Evolutionary conservation across 148 eudicot species (phyloP).

Genomic region (Salicornia ramosissima): DNA sequence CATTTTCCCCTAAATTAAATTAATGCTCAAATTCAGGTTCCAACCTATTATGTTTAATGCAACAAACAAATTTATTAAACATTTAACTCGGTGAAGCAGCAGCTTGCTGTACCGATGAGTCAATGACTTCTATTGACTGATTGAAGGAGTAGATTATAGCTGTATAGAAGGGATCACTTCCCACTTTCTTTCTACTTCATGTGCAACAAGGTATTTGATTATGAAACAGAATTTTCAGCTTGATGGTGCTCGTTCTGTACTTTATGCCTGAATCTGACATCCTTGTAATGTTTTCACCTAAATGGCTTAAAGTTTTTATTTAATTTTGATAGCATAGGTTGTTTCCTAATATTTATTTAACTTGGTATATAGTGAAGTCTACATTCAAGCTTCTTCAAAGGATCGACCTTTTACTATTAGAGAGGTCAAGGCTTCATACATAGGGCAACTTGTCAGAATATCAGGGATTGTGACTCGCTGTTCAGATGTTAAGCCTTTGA

Average conservation of each 20-base stretch:
- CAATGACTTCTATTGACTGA: neutral
- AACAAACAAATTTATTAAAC: neutral
- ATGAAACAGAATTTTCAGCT: neutral
- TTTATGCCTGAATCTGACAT: neutral
- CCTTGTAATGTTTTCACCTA: neutral
- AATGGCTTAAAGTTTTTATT: no score
- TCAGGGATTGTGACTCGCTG: slow-evolving; percentile 98
- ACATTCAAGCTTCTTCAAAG: slow-evolving; percentile 78
- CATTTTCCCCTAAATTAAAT: neutral
- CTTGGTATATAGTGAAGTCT: slow-evolving; percentile 69
- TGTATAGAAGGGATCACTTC: neutral
- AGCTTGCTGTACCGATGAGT: neutral
- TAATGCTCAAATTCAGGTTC: neutral
- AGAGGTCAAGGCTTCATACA: slow-evolving; percentile 90
- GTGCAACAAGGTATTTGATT: neutral
- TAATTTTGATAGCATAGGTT: neutral
- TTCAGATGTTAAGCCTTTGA: slow-evolving; percentile 95
- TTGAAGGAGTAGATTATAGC: neutral
- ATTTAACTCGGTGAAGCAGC: neutral
- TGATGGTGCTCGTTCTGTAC: neutral
- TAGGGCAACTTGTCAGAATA: slow-evolving; percentile 88
- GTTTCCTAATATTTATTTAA: slow-evolving; percentile 9
- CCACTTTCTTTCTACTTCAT: neutral
- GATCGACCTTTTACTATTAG: slow-evolving; percentile 86
- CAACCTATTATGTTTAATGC: neutral